Base-by-base conservation (phyloP, 805 yeast genomes). In the Candida verbasci region DNA sequence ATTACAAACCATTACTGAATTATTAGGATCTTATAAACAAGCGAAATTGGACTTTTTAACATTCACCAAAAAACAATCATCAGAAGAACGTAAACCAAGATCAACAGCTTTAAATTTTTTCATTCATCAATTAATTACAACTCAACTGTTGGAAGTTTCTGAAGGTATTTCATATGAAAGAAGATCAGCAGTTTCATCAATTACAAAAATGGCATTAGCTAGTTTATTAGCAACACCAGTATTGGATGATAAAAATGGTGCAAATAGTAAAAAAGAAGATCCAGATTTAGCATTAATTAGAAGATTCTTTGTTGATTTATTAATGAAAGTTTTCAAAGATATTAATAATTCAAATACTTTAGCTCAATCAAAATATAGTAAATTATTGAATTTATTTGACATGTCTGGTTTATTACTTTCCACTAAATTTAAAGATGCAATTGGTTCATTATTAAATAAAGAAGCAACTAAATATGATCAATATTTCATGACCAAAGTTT, bases 11-110 rank as follows among this genome's bases (percentile, higher is more conserved):
- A 56, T 88, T 26, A 71, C 80, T 0, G 97, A 89, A 46, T 59
- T 87, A 6, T 56, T 89, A 6, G 75, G 80, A 2, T 84, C 96
- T 2, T 89, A 88, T 53, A 82, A 80, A 43, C 81, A 80, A 43
- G 76, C 88, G 34, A 89, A 89, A 54, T 70, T 84, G 34, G 96
- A 88, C 48, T 83, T 89, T 49, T 61, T 88, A 39, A 80, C 91
- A 0, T 89, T 76, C 47, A 78, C 91, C 2, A 82, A 80, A 65
- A 78, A 80, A 53, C 37, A 49, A 35, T 50, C 37, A 24, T 39
- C 43, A 1, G 74, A 63, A 10, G 50, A 61, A 2, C 61, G 70
- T 11, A 86, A 80, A 49, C 94, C 95, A 2, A 70, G 91, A 20
- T 69, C 86, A 0, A 82, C 94, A 0, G 80, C 91, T 1, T 57